A percentile compares a stretch with the other conserved stretches of the same genome.
Conservation (phyloP, 2,329 filamentous ascomycete genomes). For the Trichoderma afroharzianum region DNA sequence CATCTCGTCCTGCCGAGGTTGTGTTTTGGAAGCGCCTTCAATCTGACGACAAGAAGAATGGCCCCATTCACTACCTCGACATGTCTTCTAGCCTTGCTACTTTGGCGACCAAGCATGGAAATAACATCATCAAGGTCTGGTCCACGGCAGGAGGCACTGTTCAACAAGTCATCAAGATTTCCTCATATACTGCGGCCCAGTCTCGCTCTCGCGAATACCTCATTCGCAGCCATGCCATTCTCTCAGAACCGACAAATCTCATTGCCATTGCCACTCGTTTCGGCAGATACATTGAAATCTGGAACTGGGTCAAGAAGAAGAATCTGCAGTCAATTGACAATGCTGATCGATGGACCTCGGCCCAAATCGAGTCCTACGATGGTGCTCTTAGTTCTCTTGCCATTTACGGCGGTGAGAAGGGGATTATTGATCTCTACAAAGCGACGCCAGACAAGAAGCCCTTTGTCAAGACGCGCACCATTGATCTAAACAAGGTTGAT, state of each 20-base stretch:
- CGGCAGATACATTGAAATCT: slow-evolving; percentile 38
- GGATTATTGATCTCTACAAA: slow-evolving; percentile 34
- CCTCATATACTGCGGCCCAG: slow-evolving; percentile 38
- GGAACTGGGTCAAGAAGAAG: slow-evolving; percentile 39
- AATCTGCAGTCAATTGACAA: slow-evolving; percentile 37
- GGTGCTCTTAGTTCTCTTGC: slow-evolving; percentile 33
- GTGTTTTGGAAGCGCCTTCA: slow-evolving; percentile 24
- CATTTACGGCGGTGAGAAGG: slow-evolving; percentile 32
- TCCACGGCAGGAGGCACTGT: slow-evolving; percentile 76
- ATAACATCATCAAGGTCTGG: slow-evolving; percentile 90
- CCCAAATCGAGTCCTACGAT: slow-evolving; percentile 35
- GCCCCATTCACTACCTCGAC: slow-evolving; percentile 35
- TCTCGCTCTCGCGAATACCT: slow-evolving; percentile 40
- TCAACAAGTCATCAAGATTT: slow-evolving; percentile 43
- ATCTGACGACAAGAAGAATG: slow-evolving; percentile 30
- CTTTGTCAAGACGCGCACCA: slow-evolving; percentile 33
- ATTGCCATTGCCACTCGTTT: slow-evolving; percentile 39
- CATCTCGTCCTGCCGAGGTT: slow-evolving; percentile 18
- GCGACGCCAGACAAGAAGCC: slow-evolving; percentile 35
- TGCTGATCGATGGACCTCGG: slow-evolving; percentile 38
- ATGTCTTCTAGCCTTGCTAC: slow-evolving; percentile 32
- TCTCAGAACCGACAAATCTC: slow-evolving; percentile 37
- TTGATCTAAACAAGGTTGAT: slow-evolving; percentile 33
- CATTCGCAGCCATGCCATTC: slow-evolving; percentile 41
- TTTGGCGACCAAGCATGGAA: slow-evolving; percentile 36